Conservation (phyloP, 768 basidiomycete genomes). For the Hericium coralloides region DNA sequence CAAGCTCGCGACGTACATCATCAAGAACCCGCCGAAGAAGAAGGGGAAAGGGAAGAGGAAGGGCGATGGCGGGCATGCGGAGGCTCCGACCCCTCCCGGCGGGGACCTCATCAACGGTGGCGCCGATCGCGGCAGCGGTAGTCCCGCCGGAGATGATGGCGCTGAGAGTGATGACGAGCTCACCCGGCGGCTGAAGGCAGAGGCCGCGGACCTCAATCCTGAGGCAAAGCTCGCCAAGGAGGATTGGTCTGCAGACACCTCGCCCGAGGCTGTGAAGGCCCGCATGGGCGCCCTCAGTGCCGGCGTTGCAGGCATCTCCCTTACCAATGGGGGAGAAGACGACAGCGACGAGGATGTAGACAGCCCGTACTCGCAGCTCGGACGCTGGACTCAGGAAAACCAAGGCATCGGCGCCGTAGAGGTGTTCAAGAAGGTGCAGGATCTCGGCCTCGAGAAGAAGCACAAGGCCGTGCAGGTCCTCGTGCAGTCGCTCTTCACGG, state of each 20-base stretch:
- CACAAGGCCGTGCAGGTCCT: conserved; percentile 83
- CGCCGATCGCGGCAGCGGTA: conserved; percentile 23
- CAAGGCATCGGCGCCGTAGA: conserved; percentile 48
- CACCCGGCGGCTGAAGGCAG: conserved; percentile 85
- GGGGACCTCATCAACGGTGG: conserved; percentile 28
- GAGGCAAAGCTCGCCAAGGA: conserved; percentile 56
- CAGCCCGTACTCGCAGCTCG: conserved; percentile 79
- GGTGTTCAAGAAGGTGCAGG: conserved; percentile 84
- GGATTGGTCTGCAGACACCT: conserved; percentile 91
- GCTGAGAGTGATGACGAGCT: conserved; percentile 75
- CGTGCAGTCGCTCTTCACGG: conserved; percentile 77
- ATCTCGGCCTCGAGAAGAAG: conserved; percentile 89
- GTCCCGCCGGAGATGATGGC: conserved; percentile 29
- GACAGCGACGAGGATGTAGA: conserved; percentile 83
- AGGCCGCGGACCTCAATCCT: conserved; percentile 67
- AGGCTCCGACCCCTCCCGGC: conserved; percentile 36
- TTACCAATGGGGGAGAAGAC: conserved; percentile 61
- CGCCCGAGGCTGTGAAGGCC: conserved; percentile 78
- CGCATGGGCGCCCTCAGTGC: conserved; percentile 66
- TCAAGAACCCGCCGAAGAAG: conserved; percentile 95
- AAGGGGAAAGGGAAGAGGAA: conserved; percentile 55
- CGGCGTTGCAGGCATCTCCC: conserved; percentile 41
- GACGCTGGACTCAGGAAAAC: conserved; percentile 78
- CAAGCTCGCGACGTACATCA: conserved; percentile 91
- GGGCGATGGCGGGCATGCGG: conserved; percentile 33